Percentiles rank a stretch among this genome's conserved stretches.
These are phyloP conservation scores for Pleurozium schreberi DNA, from an alignment of 225 moss, liverwort and hornwort species.

Conservation along the genomic window DNA sequence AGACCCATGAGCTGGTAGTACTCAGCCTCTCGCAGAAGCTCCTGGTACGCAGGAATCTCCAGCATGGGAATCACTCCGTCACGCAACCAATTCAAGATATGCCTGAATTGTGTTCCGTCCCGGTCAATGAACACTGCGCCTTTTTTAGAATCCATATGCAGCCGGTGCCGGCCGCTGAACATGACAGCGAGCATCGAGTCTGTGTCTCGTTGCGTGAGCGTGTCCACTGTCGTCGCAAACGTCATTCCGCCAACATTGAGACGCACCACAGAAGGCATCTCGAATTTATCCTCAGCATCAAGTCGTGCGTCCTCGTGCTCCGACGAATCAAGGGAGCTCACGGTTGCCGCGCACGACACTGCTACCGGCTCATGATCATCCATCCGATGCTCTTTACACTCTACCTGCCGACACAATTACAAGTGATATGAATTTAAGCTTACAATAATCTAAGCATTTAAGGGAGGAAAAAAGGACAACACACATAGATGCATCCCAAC, in stretches of 20 bases:
- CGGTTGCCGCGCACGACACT: background rate
- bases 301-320: background rate
- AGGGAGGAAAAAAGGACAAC: background rate
- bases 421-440: background rate
- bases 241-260: conserved; percentile 81
- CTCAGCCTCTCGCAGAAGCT: conserved; percentile 93
- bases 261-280: conserved; percentile 61
- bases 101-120: conserved; percentile 92
- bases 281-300: conserved; percentile 1
- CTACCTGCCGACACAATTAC: background rate
- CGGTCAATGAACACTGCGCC: conserved; percentile 92
- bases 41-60: conserved; percentile 64
- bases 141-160: conserved; percentile 81
- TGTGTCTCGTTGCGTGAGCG: conserved; percentile 73
- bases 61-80: conserved; percentile 77
- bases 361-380: conserved; percentile 13
- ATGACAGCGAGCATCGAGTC: conserved; percentile 97
- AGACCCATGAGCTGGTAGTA: conserved; percentile 84
- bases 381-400: conserved; percentile 3
- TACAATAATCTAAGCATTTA: background rate
- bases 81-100: conserved; percentile 92
- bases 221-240: conserved; percentile 80
- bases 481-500: background rate
- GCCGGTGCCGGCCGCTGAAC: conserved; percentile 95
- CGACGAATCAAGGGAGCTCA: conserved; percentile 3